Percentiles rank a stretch among this genome's conserved stretches.
Conservation (phyloP, 176 grass and related monocot genomes). For the Coix lacrymajobi region DNA sequence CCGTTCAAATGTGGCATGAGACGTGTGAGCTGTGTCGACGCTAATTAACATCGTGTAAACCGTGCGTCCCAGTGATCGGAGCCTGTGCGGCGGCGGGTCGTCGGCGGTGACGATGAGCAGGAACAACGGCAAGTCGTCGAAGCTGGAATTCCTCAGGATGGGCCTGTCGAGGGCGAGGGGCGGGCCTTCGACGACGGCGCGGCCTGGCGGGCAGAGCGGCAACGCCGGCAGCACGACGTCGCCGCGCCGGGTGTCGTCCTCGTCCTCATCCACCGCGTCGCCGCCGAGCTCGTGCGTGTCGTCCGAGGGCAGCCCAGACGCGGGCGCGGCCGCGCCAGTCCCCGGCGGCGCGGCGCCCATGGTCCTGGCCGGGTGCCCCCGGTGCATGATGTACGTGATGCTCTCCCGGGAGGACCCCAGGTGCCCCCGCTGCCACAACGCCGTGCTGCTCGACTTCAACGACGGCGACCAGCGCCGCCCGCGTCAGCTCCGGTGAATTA, state of each 20-base stretch:
- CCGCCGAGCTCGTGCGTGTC: constrained; percentile 96
- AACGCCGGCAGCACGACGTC: constrained; percentile 4
- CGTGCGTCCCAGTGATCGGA: constrained; percentile 1
- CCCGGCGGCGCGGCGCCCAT: constrained; percentile 39
- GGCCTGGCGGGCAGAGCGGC: constrained; percentile 5
- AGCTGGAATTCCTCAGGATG: constrained; percentile 57
- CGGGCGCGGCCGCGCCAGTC: neutral
- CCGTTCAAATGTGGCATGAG: neutral
- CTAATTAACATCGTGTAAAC: neutral
- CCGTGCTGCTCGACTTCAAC: constrained; percentile 89
- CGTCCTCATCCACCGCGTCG: constrained; percentile 54
- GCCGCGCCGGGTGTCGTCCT: constrained; percentile 37
- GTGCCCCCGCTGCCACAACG: constrained; percentile 87
- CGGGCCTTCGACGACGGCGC: constrained; percentile 30
- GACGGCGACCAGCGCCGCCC: constrained; percentile 45
- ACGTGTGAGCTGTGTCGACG: neutral
- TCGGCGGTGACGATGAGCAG: constrained; percentile 62
- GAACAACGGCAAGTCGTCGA: constrained; percentile 76
- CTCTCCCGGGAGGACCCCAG: constrained; percentile 81
- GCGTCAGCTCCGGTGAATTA: constrained; percentile 30
- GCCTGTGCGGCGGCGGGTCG: neutral
- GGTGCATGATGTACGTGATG: constrained; percentile 99
- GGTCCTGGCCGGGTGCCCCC: constrained; percentile 82
- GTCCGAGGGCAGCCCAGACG: constrained; percentile 80
- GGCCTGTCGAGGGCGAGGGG: constrained; percentile 49